These are phyloP conservation scores for Manihot esculenta DNA, from an alignment of 441 rosid species.

Conservation along the genomic window DNA sequence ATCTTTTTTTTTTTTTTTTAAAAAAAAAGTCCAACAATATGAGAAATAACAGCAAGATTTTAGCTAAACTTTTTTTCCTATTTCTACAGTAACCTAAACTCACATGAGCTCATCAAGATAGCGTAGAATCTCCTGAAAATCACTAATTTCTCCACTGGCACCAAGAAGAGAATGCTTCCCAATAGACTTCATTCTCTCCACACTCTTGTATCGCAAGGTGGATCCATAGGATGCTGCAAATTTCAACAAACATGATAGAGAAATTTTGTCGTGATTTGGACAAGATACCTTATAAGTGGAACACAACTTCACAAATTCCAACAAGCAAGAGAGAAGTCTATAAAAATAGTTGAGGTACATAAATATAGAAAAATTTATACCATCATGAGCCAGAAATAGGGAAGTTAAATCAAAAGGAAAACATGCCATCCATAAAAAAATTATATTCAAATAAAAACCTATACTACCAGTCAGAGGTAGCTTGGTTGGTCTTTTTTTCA, in stretches of 20 bases:
- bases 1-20: too few relatives aligned
- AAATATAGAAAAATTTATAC: neutral
- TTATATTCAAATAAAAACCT: neutral
- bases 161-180: constrained; percentile 98
- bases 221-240: constrained; percentile 90
- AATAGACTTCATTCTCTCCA: constrained; percentile 78
- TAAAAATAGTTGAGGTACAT: neutral
- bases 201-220: constrained; percentile 84
- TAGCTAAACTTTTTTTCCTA: neutral
- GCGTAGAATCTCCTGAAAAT: constrained; percentile 89
- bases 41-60: neutral
- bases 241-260: neutral
- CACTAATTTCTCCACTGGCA: constrained; percentile 95
- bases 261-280: neutral
- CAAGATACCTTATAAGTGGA: neutral
- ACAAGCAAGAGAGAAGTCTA: neutral
- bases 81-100: constrained; percentile 20
- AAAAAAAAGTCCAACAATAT: too few relatives aligned
- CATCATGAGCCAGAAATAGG: neutral
- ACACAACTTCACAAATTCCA: neutral
- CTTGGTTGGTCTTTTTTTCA: too few relatives aligned
- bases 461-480: neutral
- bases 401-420: neutral
- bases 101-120: constrained; percentile 94
- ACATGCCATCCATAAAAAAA: constrained; percentile 1